phyloP scores from a whole-genome alignment of 441 rosid species.

The Daphne laureola region DNA sequence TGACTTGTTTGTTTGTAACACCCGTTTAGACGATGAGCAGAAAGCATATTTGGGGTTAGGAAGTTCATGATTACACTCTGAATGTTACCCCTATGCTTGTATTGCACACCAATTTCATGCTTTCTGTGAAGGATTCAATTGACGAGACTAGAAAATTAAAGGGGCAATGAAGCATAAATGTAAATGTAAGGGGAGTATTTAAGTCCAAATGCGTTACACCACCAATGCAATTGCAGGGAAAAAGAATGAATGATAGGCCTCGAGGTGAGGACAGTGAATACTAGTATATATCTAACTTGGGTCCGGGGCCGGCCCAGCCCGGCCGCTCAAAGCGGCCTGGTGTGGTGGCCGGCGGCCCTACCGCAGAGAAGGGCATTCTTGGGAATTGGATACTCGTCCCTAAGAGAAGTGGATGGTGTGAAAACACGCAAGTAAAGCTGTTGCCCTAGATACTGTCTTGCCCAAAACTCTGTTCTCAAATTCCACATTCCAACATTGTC shows the following conservation, averaged over 20 bases:
- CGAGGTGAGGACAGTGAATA: conserved; percentile 40
- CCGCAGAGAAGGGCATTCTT: conserved; percentile 88
- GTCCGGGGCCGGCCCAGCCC: conserved; percentile 3
- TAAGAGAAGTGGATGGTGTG: conserved; percentile 59
- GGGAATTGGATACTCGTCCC: conserved; percentile 91
- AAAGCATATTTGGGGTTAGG: too few species aligned
- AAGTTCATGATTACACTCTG: too few species aligned
- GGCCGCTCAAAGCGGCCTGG: conserved; percentile 53
- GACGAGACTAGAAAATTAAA: too few species aligned
- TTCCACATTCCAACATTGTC: conserved; percentile 99
- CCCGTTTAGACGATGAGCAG: too few species aligned
- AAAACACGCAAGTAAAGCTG: conserved; percentile 77
- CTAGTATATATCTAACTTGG: conserved; percentile 5
- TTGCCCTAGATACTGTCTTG: conserved; percentile 88
- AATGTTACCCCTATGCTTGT: too few species aligned
- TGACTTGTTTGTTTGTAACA: too few species aligned
- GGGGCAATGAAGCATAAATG: too few species aligned
- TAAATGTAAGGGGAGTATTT: too few species aligned
- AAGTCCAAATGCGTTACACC: too few species aligned
- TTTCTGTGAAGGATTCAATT: too few species aligned
- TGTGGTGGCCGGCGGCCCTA: conserved; percentile 59
- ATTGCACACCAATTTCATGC: too few species aligned
- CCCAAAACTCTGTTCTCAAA: conserved; percentile 84
- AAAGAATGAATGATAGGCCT: conserved; percentile 75
- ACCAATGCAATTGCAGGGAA: conserved; percentile 5